Conservation (phyloP, 208 protist species). For the Leptomonas pyrrhocoris region DNA sequence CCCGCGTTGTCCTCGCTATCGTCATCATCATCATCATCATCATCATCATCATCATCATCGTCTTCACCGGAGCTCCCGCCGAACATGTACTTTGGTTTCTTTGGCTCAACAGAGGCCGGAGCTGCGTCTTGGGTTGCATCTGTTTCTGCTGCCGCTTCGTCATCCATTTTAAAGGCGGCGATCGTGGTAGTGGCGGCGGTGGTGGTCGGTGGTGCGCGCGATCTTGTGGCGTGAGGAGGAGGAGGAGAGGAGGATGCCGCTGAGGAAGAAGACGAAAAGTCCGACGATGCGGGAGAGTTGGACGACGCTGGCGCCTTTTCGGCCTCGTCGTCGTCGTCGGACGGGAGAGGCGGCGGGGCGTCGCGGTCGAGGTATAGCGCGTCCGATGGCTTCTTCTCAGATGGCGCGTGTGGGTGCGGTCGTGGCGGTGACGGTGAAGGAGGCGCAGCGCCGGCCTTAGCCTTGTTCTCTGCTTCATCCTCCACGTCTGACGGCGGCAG, state of each 20-base stretch:
- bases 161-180: neutral
- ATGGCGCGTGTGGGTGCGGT: neutral
- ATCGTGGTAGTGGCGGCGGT: neutral
- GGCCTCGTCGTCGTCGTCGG: slow-evolving; percentile 4
- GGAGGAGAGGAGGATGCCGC: neutral
- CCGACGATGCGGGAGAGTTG: neutral
- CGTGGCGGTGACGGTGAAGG: neutral
- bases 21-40: neutral
- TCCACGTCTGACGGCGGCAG: slow-evolving; percentile 18
- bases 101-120: neutral
- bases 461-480: neutral
- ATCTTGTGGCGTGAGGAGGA: neutral
- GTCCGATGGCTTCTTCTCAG: neutral
- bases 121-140: neutral
- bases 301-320: neutral
- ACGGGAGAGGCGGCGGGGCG: slow-evolving; percentile 25
- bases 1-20: neutral
- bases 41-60: neutral
- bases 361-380: neutral
- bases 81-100: slow-evolving; percentile 5
- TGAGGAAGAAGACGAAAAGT: neutral
- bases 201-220: neutral
- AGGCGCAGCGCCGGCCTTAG: neutral
- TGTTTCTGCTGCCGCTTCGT: neutral
- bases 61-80: slow-evolving; percentile 25